phyloP scores from a whole-genome alignment of 1,139 yeast species.

The Yamadazyma dushanensis region DNA sequence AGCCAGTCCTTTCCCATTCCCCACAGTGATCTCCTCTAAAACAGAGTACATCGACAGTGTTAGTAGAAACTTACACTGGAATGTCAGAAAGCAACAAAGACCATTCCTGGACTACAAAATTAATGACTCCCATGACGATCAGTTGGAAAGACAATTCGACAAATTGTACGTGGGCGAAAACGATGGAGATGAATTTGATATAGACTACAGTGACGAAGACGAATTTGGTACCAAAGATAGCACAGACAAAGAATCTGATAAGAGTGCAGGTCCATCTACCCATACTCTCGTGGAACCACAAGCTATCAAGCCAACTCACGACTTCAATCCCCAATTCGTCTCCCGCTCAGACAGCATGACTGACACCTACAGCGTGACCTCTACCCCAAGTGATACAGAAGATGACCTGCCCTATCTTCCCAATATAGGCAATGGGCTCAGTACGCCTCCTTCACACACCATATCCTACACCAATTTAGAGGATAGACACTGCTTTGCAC shows the following conservation, averaged over 20 bases:
- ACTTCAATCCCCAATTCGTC: background rate
- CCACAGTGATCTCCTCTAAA: constrained; percentile 73
- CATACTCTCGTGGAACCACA: too few species aligned
- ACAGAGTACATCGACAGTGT: constrained; percentile 84
- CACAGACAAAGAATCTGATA: background rate
- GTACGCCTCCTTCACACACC: constrained; percentile 30
- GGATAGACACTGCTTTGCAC: constrained; percentile 40
- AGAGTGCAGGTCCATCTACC: too few species aligned
- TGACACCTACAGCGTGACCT: background rate
- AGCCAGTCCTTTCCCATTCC: constrained; percentile 83
- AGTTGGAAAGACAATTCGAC: constrained; percentile 17
- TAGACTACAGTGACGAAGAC: constrained; percentile 24
- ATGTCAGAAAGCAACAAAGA: constrained; percentile 76
- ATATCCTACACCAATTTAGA: constrained; percentile 25
- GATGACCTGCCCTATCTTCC: constrained; percentile 25
- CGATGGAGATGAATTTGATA: constrained; percentile 18
- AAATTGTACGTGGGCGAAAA: constrained; percentile 13
- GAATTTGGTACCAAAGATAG: background rate
- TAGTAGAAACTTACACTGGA: constrained; percentile 83
- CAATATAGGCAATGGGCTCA: constrained; percentile 26
- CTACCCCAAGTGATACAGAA: constrained; percentile 17
- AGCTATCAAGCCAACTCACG: background rate
- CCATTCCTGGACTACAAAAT: constrained; percentile 46
- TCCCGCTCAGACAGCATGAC: background rate
- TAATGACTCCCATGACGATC: constrained; percentile 17